Base-by-base conservation (phyloP, 768 basidiomycete genomes). In the Nidula microcarpa region DNA sequence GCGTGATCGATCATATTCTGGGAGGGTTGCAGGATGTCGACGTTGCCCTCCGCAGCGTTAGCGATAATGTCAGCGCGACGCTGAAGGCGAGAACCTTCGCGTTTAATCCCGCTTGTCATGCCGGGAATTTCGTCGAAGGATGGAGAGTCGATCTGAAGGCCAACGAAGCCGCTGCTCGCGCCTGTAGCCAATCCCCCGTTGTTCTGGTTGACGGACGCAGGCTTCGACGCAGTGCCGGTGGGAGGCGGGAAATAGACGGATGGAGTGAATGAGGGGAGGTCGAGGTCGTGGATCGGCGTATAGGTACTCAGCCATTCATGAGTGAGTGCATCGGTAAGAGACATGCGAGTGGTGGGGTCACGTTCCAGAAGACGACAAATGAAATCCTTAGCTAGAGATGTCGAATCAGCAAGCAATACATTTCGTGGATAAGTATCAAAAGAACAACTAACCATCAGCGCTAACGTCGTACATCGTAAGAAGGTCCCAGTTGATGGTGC, bases 231-330 rank as follows among this genome's bases (percentile, higher is more conserved):
- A 9, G 37, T 9, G 8, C 37, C 37, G n/a, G n/a, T 39, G 37
- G 37, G 8, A 39, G n/a, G 8, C 13, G 10, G 6, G 45, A 34
- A 14, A 50, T 33, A 48, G 43, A 32, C 37, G 49, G 47, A 53
- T 18, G 43, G 44, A 47, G 32, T 7, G 16, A 14, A 18, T 45
- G 14, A 13, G 13, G 39, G 44, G 37, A 39, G 32, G 44, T 18
- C 33, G 52, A 43, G 16, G 10, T 49, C 43, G 47, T 71, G 67
- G 33, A 68, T 59, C 1, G 70, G 71, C 17, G 60, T 53, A 51
- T 74, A 69, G 0, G 66, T 61, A 39, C 55, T 36, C 2, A 98
- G 76, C 96, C 96, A 98, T 1, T 83, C 81, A 60, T 98, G 94
- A 0, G 67, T 30, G 8, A 89, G 77, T 0, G 94, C 87, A 0